Percentiles rank a stretch among this genome's conserved stretches.
These are phyloP conservation scores for Crithidia acanthocephali DNA, from an alignment of 208 protist genomes.

Conservation along the genomic window DNA sequence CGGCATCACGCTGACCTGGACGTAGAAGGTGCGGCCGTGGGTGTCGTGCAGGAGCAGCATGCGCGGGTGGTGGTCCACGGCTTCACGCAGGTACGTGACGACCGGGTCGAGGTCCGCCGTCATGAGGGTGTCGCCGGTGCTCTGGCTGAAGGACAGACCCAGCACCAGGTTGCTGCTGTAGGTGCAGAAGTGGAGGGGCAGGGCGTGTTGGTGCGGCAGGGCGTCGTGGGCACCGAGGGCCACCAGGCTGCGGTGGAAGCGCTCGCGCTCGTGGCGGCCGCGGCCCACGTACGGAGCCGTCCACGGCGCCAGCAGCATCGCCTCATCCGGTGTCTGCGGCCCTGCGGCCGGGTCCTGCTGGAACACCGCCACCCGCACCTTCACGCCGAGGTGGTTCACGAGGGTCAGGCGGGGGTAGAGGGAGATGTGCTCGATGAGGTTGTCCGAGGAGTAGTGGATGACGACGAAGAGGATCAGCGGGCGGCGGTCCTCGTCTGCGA, in stretches of 20 bases:
- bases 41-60: conserved; percentile 54
- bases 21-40: conserved; percentile 63
- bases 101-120: conserved; percentile 46
- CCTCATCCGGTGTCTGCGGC: conserved; percentile 45
- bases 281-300: conserved; percentile 28
- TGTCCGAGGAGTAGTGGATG: conserved; percentile 42
- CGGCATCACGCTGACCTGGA: conserved; percentile 67
- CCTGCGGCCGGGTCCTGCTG: conserved; percentile 59
- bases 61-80: conserved; percentile 59
- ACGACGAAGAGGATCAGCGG: conserved; percentile 67
- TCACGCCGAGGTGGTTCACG: conserved; percentile 78
- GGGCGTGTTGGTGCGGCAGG: conserved; percentile 56
- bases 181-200: conserved; percentile 65
- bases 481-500: conserved; percentile 38
- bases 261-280: conserved; percentile 24
- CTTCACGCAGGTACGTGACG: conserved; percentile 42
- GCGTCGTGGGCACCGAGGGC: conserved; percentile 54
- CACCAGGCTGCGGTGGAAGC: conserved; percentile 47
- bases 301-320: conserved; percentile 39
- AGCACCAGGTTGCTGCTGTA: conserved; percentile 58
- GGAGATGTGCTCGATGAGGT: conserved; percentile 53
- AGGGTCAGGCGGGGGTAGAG: conserved; percentile 72
- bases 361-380: conserved; percentile 56
- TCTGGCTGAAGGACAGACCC: conserved; percentile 65
- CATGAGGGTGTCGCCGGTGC: conserved; percentile 54